Conservation (phyloP, 73 alveolate species). For the Uronychia binucleata region DNA sequence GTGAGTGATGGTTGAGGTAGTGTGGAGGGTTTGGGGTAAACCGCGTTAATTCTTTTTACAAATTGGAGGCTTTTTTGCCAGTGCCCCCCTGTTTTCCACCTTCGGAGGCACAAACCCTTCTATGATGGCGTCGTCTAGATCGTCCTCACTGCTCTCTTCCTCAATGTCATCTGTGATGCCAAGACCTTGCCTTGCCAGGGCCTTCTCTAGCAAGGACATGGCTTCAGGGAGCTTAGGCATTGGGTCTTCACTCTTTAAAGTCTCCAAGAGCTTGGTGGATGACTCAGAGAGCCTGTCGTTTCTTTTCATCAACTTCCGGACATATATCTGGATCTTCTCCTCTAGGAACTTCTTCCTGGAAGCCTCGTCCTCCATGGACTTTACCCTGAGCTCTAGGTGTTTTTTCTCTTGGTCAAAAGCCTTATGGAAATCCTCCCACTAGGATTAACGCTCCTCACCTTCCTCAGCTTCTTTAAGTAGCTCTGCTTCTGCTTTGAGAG, state of each 20-base stretch:
- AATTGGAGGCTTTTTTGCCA: neutral
- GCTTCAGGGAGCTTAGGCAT: neutral
- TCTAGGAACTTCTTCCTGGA: neutral
- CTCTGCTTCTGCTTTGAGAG: neutral
- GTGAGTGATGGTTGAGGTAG: no score
- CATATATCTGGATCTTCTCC: neutral
- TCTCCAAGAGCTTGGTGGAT: neutral
- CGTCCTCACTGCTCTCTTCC: neutral
- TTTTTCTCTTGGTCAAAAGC: neutral
- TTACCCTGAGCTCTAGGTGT: neutral
- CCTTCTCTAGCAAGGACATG: neutral
- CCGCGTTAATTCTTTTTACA: no score
- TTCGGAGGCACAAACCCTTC: neutral
- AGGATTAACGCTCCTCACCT: neutral
- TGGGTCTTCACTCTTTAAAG: neutral
- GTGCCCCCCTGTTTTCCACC: neutral
- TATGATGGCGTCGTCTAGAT: neutral
- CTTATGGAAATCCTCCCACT: neutral
- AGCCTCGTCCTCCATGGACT: neutral
- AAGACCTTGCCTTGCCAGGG: neutral
- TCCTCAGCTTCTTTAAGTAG: neutral
- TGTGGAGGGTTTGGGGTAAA: no score
- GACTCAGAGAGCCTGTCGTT: neutral
- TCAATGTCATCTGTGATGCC: neutral
- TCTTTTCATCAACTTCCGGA: neutral